Base-by-base conservation (phyloP, 768 basidiomycete genomes). In the Suillus luteus region DNA sequence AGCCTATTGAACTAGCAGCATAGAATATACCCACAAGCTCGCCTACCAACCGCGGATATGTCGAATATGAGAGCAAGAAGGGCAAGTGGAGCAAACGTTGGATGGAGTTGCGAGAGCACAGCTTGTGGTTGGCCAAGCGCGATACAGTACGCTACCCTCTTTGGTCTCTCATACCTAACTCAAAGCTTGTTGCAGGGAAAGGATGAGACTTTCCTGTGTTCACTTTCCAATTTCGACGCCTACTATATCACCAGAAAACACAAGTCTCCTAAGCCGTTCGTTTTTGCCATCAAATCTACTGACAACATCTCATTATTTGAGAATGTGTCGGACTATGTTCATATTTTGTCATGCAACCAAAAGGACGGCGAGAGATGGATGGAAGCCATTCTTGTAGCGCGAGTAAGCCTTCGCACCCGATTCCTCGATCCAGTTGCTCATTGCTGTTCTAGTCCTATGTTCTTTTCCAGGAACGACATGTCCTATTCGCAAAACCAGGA, bases 31-130 rank as follows among this genome's bases (percentile, higher is more conserved):
- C 86, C 14, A 72, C 77, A 5, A 75, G 75, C 63, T 78, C 80
- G 27, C 80, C 82, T 58, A 73, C 68, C 4, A 70, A 78, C 65
- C 78, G 82, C 46, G 83, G 90, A 7, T 95, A 88, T 70, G 86
- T 98, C 31, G 92, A 98, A 73, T 92, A 88, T 85, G 93, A 96
- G 79, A 81, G 80, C 52, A 98, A 96, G 78, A 86, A 90, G 64
- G 95, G 95, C 41, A 97, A 97, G 76, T 99, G 96, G 97, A 89
- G 81, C 62, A 98, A 98, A 77, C 85, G 94, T 40, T 96, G 89
- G 86, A 80, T 99, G 72, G 87, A 89, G 69, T 83, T 97, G 31
- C 83, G 92, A 55, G 94, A 96, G 70, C 93, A 96, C 67, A 85
- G 86, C 64, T 72, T 99, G 61, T 96, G 89, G 84, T 73, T 96